Base-by-base conservation (phyloP, 768 basidiomycete genomes). In the Kwoniella dendrophila region DNA sequence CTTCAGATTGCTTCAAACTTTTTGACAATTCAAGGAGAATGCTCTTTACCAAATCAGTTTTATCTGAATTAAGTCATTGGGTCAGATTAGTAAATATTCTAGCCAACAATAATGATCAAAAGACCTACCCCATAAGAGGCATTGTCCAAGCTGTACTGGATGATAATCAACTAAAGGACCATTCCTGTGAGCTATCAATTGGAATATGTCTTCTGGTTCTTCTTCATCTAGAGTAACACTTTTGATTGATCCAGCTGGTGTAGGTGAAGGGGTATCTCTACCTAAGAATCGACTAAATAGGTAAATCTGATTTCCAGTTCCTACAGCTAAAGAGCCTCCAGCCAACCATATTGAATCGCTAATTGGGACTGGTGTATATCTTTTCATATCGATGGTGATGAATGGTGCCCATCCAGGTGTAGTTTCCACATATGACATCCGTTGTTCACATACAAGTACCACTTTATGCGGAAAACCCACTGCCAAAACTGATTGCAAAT, bases 301-400 rank as follows among this genome's bases (percentile, higher is more conserved):
- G 65, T 85, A 86, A 83, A 95, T 85, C 69, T 92, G 87, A 72
- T 90, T 90, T 0, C 90, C 89, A 27, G 88, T 86, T 36, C 86
- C 91, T 36, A 96, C 82, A 2, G 94, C 83, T 44, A 98, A 82
- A 3, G 88, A 87, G 16, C 93, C 92, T 66, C 87, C 84, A 10
- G 88, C 85, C 4, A 92, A 83, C 93, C 93, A 96, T 38, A 94
- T 91, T 2, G 93, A 95, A 74, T 96, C 91, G 41, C 82, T 85
- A 71, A 96, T 94, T 1, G 86, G 83, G 59, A 87, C 85, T 0
- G 91, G 86, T 0, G 90, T 87, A 59, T 88, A 84, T 41, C 90
- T 82, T 65, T 83, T 82, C 41, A 92, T 82, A 47, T 90, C 88
- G 44, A 95, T 83, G 3, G 66, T 72, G 7, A 77, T 14, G 52